Conservation (phyloP, 108 stramenopile genomes). For the Parietichytrium sp. region DNA sequence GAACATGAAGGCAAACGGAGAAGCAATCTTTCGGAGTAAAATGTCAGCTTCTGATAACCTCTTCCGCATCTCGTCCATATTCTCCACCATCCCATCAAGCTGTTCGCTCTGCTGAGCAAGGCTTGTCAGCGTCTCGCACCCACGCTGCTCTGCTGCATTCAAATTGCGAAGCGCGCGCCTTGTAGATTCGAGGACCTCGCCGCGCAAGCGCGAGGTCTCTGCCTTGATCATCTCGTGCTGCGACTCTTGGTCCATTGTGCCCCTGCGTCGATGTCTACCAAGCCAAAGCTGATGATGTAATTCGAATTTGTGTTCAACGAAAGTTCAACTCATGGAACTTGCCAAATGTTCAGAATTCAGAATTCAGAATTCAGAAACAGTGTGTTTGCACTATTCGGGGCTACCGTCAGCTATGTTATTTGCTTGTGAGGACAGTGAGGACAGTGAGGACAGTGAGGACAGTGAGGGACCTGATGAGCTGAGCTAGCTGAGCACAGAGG, state of each 20-base stretch:
- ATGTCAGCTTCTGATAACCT: conserved; percentile 17
- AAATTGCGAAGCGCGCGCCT: neutral
- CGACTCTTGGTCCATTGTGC: neutral
- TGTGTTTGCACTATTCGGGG: too few relatives aligned
- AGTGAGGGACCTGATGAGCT: too few relatives aligned
- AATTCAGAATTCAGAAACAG: too few relatives aligned
- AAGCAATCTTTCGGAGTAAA: conserved; percentile 11
- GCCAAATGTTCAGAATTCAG: too few relatives aligned
- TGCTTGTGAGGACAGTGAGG: too few relatives aligned
- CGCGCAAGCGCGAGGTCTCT: neutral
- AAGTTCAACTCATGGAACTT: too few relatives aligned
- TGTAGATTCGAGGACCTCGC: conserved; percentile 5
- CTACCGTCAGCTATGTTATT: too few relatives aligned
- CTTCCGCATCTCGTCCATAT: neutral
- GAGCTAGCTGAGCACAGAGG: too few relatives aligned
- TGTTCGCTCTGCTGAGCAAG: conserved; percentile 19
- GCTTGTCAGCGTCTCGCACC: neutral
- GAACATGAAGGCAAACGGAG: neutral
- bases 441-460: too few relatives aligned
- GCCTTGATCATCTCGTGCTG: neutral
- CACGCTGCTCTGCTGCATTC: neutral
- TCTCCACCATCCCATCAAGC: neutral
- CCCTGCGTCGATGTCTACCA: neutral
- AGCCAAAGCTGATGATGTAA: too few relatives aligned
- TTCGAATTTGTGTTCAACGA: too few relatives aligned